phyloP scores from a whole-genome alignment of 768 basidiomycete genomes.

The Tylopilus sp. region DNA sequence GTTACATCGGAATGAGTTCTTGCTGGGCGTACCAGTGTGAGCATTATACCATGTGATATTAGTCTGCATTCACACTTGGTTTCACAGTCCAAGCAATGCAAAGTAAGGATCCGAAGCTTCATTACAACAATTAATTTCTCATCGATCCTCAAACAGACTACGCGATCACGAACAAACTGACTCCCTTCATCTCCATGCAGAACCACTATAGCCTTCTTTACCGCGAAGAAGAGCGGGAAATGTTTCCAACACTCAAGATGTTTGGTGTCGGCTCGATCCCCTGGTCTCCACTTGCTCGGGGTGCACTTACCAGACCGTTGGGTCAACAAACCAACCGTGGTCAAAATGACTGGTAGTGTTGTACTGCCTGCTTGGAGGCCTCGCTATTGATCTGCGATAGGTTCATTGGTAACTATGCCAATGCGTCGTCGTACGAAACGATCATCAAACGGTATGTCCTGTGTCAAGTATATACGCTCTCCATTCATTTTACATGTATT shows the following conservation, averaged over 20 bases:
- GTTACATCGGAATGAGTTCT: constrained; percentile 44
- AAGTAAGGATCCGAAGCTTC: constrained; percentile 20
- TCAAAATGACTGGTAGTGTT: constrained; percentile 22
- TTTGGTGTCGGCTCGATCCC: constrained; percentile 45
- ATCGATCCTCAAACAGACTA: constrained; percentile 27
- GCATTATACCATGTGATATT: neutral
- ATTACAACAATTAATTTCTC: neutral
- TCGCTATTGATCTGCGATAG: constrained; percentile 13
- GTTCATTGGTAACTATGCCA: constrained; percentile 25
- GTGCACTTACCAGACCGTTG: constrained; percentile 34
- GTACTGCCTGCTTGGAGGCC: neutral
- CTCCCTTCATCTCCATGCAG: constrained; percentile 64
- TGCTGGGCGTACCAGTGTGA: constrained; percentile 41
- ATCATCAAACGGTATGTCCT: constrained; percentile 26
- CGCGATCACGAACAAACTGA: constrained; percentile 41
- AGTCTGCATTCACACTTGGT: constrained; percentile 1
- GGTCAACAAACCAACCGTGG: constrained; percentile 28
- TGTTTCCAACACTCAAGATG: constrained; percentile 50
- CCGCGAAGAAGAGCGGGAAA: constrained; percentile 58
- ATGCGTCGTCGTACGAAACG: constrained; percentile 22
- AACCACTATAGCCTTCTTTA: constrained; percentile 56
- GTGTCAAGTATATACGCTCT: too few species aligned
- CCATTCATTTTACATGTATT: neutral
- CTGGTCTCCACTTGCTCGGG: constrained; percentile 42
- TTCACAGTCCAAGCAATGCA: constrained; percentile 38